These are phyloP conservation scores for Fraxinus americana DNA, from an alignment of 257 asterid species.

Conservation along the genomic window DNA sequence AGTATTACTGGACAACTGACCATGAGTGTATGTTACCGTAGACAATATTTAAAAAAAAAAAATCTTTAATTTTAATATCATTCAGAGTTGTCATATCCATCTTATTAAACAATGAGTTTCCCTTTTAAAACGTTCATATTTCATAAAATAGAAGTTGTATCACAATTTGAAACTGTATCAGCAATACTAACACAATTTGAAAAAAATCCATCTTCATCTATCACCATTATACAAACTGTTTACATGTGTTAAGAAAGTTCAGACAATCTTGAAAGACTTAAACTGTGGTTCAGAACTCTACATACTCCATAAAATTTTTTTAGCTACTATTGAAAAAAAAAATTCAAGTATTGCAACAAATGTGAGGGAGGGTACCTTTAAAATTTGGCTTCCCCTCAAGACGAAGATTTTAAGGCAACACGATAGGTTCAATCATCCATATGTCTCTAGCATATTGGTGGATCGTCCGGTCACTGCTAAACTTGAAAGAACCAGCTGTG, in stretches of 20 bases:
- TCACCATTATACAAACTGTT: not conserved
- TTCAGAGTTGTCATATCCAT: too few species aligned
- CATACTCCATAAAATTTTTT: not conserved
- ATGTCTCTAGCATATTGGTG: slow-evolving; percentile 68
- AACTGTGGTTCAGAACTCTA: not conserved
- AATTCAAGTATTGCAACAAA: not conserved
- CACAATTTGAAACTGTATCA: too few species aligned
- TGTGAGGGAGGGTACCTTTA: slow-evolving; percentile 12
- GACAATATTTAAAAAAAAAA: too few species aligned
- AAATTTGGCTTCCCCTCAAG: slow-evolving; percentile 18
- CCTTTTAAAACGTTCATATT: too few species aligned
- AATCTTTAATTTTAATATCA: too few species aligned
- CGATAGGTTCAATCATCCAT: slow-evolving; percentile 64
- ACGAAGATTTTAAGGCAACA: slow-evolving; percentile 33
- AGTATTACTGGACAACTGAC: too few species aligned
- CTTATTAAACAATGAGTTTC: too few species aligned
- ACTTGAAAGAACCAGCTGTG: slow-evolving; percentile 70
- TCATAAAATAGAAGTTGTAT: too few species aligned
- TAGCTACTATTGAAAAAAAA: slow-evolving; percentile 5
- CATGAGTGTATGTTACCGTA: too few species aligned
- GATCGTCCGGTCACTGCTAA: slow-evolving; percentile 71
- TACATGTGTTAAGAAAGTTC: not conserved
- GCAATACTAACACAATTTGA: not conserved
- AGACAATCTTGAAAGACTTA: slow-evolving; percentile 7
- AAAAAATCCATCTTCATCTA: not conserved